A percentile compares a stretch with the other conserved stretches of the same genome.
phyloP scores from a whole-genome alignment of 352 stramenopile species.

The Aphanomyces cochlioides region DNA sequence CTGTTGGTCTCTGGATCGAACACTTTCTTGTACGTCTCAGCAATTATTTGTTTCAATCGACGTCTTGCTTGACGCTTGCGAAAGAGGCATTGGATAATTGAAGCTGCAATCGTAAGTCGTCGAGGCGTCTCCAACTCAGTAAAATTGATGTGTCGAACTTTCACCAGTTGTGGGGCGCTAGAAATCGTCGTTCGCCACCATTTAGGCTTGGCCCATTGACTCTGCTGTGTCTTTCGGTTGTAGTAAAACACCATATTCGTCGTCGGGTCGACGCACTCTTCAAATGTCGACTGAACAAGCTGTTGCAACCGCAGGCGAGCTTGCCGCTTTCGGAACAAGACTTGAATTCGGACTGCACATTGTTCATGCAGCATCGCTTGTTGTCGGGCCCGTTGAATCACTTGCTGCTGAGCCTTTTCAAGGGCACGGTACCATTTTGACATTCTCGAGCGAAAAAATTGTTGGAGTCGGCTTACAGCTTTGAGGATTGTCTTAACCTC shows the following conservation, averaged over 20 bases:
- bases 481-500: background rate
- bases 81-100: slow-evolving; percentile 34
- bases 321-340: background rate
- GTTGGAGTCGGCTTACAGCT: background rate
- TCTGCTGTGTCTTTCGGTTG: slow-evolving; percentile 12
- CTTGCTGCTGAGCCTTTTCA: background rate
- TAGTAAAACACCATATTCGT: slow-evolving; percentile 25
- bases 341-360: slow-evolving; percentile 5
- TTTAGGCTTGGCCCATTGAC: slow-evolving; percentile 8
- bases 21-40: slow-evolving; percentile 36
- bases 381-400: background rate
- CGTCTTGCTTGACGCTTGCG: slow-evolving; percentile 35
- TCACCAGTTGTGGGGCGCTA: background rate
- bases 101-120: slow-evolving; percentile 27
- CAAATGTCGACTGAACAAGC: slow-evolving; percentile 14
- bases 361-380: background rate
- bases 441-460: background rate
- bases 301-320: slow-evolving; percentile 7
- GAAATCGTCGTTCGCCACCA: background rate
- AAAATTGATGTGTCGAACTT: background rate
- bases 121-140: slow-evolving; percentile 13
- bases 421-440: slow-evolving; percentile 1
- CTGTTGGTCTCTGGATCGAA: slow-evolving; percentile 37
- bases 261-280: slow-evolving; percentile 8
- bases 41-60: slow-evolving; percentile 35